These are phyloP conservation scores for Paraphaeosphaeria sporulosa DNA, from an alignment of 2,329 filamentous ascomycete species.

Conservation along the genomic window DNA sequence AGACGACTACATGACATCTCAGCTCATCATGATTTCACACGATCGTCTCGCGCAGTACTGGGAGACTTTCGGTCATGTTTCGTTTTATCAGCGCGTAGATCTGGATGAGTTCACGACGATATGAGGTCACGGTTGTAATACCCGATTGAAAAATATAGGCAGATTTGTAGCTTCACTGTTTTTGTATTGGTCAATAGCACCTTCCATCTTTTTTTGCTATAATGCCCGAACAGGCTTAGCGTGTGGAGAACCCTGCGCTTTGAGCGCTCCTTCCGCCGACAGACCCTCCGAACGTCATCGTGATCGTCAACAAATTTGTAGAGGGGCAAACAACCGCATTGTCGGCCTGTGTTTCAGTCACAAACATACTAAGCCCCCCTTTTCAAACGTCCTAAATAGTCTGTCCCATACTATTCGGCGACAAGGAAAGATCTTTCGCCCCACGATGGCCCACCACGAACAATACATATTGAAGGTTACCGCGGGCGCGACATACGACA, in stretches of 20 bases:
- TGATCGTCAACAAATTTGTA: conserved; percentile 20
- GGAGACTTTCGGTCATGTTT: conserved; percentile 64
- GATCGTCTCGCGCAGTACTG: conserved; percentile 83
- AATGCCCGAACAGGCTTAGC: neutral
- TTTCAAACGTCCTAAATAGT: neutral
- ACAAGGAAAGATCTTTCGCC: neutral
- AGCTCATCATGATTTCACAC: conserved; percentile 80
- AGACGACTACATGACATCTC: conserved; percentile 78
- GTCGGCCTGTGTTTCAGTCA: neutral
- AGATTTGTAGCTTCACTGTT: neutral
- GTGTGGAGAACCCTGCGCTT: conserved; percentile 7
- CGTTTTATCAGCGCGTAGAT: conserved; percentile 58
- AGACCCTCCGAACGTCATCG: conserved; percentile 18
- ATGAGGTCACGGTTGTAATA: neutral
- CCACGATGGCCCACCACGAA: conserved; percentile 60
- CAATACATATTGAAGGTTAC: conserved; percentile 84
- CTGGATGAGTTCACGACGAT: conserved; percentile 48
- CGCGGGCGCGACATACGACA: conserved; percentile 79
- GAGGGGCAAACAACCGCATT: neutral
- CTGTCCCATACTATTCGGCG: neutral
- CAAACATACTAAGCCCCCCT: neutral
- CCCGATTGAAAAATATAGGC: neutral
- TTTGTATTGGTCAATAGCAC: neutral
- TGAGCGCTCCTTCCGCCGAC: conserved; percentile 2
- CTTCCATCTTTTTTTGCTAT: neutral